Evolutionary conservation across 2,329 filamentous ascomycete genomes (phyloP), one percentile per base, ranked within the genome.

Genomic region (Lecanicillium sp.): DNA sequence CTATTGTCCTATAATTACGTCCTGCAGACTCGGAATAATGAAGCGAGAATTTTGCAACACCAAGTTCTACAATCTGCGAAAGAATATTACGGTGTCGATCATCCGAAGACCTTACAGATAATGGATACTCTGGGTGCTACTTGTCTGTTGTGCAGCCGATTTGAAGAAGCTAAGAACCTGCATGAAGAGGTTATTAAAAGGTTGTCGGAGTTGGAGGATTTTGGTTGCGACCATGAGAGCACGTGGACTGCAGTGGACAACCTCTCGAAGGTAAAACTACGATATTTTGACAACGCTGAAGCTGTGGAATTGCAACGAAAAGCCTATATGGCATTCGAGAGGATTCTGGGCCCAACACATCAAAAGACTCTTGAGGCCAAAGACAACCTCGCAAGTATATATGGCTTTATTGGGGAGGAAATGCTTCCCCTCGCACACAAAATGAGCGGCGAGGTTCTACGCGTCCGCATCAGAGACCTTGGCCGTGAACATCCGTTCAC

Each of bases 91-190:
- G 42, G 30, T 19, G 20, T 12, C 8, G 32, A 26, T 23, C 42
- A 44, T 36, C 30, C 30, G 6, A 44, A 21, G n/a, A 36, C 42
- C n/a, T 44, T 44, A n/a, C 29, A 27, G 30, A 23, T 44, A 29
- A 44, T 44, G 42, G 42, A 44, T 14, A 36, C 20, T 26, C 42
- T 44, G n/a, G 42, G 42, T 6, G 42, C 42, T 12, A 44, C 42
- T 17, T 44, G 42, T 10, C 20, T 44, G 21, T 4, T 44, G 17
- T 44, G 42, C n/a, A 36, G 42, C 42, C 29, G 42, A 26, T 24
- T 44, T 3, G 21, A 7, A 17, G 42, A 44, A 19, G 42, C 42
- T 3, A 11, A 36, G n/a, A 23, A 19, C 8, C 30, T 44, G n/a
- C 42, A 44, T 36, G 15, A 24, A 10, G 10, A 35, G n/a, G 42